Evolutionary conservation across 2,329 filamentous ascomycete genomes (phyloP).

Genomic region (Cercospora zeina): DNA sequence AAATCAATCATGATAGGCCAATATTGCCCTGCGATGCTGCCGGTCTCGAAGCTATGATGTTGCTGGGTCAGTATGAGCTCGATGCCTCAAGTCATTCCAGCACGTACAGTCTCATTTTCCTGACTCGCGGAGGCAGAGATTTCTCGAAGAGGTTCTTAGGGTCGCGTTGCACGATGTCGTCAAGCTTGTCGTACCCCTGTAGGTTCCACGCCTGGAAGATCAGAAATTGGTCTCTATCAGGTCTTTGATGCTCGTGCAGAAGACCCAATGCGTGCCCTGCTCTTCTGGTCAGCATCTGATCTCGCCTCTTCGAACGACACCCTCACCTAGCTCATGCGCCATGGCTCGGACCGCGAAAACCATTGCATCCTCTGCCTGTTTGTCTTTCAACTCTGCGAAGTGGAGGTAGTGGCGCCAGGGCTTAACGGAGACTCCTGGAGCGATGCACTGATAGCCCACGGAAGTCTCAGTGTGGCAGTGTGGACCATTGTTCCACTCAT

Average conservation of each 20-base stretch:
- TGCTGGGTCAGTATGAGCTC: not conserved
- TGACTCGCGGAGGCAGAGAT: not conserved
- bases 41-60: not conserved
- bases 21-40: not conserved
- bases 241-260: conserved; percentile 26
- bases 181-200: conserved; percentile 14
- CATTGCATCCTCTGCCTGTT: not conserved
- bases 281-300: not conserved
- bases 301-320: not conserved
- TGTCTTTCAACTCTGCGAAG: conserved; percentile 11
- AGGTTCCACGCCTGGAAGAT: conserved; percentile 17
- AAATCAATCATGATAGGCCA: not conserved
- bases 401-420: conserved; percentile 14
- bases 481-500: conserved; percentile 19
- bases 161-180: conserved; percentile 7
- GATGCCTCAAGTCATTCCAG: not conserved
- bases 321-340: conserved; percentile 27
- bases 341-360: conserved; percentile 13
- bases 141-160: conserved; percentile 11
- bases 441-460: conserved; percentile 24
- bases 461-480: conserved; percentile 23
- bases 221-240: conserved; percentile 24
- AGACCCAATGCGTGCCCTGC: conserved; percentile 28
- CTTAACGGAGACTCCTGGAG: not conserved
- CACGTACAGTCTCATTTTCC: not conserved